Percentiles rank a stretch among this genome's conserved stretches.
These are phyloP conservation scores for Dunaliella primolecta DNA, from an alignment of 139 green algal genomes.

Conservation along the genomic window DNA sequence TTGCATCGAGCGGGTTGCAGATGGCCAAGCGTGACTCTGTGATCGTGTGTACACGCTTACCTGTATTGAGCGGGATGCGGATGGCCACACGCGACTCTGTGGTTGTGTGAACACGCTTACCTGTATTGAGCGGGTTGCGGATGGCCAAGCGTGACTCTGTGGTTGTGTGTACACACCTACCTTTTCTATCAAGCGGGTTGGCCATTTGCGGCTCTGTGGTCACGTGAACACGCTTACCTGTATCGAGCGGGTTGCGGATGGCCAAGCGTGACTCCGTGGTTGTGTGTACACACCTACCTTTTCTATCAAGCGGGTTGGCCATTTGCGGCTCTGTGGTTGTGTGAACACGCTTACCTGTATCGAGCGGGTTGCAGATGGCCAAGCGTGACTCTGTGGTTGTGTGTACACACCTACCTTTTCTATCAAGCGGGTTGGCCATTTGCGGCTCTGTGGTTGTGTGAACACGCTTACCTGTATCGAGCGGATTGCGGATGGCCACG, in stretches of 20 bases:
- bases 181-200: too few relatives aligned
- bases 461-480: conserved; percentile 33
- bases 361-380: conserved; percentile 64
- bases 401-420: not conserved
- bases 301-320: too few relatives aligned
- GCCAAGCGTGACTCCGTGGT: too few relatives aligned
- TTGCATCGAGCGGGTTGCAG: conserved; percentile 60
- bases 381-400: conserved; percentile 39
- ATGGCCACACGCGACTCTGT: conserved; percentile 43
- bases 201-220: too few relatives aligned
- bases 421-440: conserved; percentile 69
- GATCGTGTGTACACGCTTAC: conserved; percentile 44
- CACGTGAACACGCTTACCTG: too few relatives aligned
- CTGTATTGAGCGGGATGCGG: conserved; percentile 58
- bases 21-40: conserved; percentile 43
- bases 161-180: conserved; percentile 54
- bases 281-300: too few relatives aligned
- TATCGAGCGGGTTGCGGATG: too few relatives aligned
- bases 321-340: too few relatives aligned
- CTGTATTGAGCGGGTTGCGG: conserved; percentile 61
- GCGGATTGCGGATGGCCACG: conserved; percentile 65
- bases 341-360: too few relatives aligned
- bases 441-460: conserved; percentile 30
- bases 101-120: conserved; percentile 57
- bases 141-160: conserved; percentile 41